These are phyloP conservation scores for Suhomyces bribrorum DNA, from an alignment of 1,139 yeast species.

Conservation along the genomic window DNA sequence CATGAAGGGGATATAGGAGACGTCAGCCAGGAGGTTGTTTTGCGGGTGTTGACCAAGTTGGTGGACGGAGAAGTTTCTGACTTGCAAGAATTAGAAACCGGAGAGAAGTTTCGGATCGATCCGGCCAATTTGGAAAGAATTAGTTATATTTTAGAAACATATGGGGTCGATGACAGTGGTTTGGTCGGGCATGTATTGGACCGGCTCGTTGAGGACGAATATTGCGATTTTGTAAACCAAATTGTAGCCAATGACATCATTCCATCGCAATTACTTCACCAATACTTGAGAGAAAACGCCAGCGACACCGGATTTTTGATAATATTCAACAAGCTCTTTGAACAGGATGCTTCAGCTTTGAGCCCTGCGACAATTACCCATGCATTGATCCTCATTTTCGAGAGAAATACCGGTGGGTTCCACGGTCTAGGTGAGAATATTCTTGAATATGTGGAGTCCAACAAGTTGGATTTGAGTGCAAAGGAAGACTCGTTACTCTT, in stretches of 20 bases:
- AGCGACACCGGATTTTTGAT: constrained; percentile 10
- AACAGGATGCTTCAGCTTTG: constrained; percentile 3
- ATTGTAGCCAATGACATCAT: constrained; percentile 1
- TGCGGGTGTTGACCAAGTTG: constrained; percentile 23
- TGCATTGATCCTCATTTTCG: constrained; percentile 6
- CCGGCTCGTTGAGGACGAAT: constrained; percentile 7
- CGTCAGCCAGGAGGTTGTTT: constrained; percentile 16
- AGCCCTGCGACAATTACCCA: constrained; percentile 2
- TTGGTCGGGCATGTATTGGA: constrained; percentile 4
- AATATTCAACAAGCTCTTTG: constrained; percentile 10
- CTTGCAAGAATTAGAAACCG: constrained; percentile 6
- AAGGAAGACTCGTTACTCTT: constrained; percentile 26
- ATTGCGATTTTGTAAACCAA: constrained; percentile 4
- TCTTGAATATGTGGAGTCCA: constrained; percentile 22
- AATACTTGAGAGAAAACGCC: constrained; percentile 3
- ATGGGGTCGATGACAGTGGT: not conserved
- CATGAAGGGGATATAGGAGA: constrained; percentile 19
- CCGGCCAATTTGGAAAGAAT: constrained; percentile 10
- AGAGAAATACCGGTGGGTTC: not conserved
- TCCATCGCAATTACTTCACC: constrained; percentile 2
- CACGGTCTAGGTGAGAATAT: constrained; percentile 2
- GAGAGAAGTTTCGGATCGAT: constrained; percentile 7
- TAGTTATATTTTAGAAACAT: constrained; percentile 7
- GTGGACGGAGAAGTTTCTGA: constrained; percentile 19
- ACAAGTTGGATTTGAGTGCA: constrained; percentile 27